Percentiles rank a stretch among this genome's conserved stretches.
phyloP scores from a whole-genome alignment of 306 rosid species.

The Glycine tomentella region DNA sequence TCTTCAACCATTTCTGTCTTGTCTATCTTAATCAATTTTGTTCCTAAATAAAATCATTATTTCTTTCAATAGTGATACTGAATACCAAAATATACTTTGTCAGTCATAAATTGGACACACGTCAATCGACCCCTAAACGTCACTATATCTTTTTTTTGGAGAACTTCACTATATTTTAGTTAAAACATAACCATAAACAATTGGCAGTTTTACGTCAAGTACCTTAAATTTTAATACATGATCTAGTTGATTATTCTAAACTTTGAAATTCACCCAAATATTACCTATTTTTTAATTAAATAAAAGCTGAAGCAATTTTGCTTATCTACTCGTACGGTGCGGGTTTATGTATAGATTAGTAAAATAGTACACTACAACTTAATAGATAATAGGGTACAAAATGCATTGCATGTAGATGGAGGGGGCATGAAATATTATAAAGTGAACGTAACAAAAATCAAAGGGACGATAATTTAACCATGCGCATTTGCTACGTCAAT shows the following conservation, averaged over 20 bases:
- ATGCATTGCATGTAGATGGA: background rate
- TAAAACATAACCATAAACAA: background rate
- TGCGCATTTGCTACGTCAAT: conserved; percentile 50
- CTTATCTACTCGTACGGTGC: background rate
- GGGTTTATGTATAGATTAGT: background rate
- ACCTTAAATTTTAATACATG: background rate
- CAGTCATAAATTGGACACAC: background rate
- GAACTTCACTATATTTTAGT: background rate
- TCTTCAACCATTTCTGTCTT: background rate
- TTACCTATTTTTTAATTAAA: too few species aligned
- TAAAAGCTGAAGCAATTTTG: background rate
- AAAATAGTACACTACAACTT: background rate
- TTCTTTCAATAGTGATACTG: background rate
- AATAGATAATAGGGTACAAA: conserved; percentile 19
- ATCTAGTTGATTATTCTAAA: background rate
- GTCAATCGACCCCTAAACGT: background rate
- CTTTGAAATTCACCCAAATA: background rate
- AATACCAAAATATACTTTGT: background rate
- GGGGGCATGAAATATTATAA: background rate
- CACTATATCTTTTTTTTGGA: background rate
- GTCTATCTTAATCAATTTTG: too few species aligned
- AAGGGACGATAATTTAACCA: conserved; percentile 42
- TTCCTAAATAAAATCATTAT: background rate
- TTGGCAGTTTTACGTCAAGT: background rate
- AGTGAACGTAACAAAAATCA: conserved; percentile 24